Percentiles rank a stretch among this genome's conserved stretches.
Conservation (phyloP, 441 rosid species). For the Syzygium syzygioides region DNA sequence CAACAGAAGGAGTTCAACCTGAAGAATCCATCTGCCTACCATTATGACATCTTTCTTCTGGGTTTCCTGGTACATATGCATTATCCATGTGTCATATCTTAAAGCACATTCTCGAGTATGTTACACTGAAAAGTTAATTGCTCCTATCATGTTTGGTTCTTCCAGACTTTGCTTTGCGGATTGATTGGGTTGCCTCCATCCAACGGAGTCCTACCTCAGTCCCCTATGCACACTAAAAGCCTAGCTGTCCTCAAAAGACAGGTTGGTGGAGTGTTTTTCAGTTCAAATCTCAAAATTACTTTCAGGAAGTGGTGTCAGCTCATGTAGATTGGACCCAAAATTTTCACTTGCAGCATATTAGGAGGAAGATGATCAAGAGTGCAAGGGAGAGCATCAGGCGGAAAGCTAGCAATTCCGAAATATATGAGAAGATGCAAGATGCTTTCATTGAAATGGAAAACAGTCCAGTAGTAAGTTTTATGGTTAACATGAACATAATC, state of each 20-base stretch:
- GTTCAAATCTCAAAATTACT: neutral
- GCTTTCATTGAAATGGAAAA: conserved; percentile 35
- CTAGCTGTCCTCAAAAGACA: conserved; percentile 74
- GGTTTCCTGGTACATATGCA: conserved; percentile 49
- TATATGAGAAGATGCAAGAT: conserved; percentile 40
- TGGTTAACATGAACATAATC: neutral
- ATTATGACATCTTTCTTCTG: conserved; percentile 65
- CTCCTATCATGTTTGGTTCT: neutral
- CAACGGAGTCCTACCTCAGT: conserved; percentile 85
- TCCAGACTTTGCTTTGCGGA: conserved; percentile 75
- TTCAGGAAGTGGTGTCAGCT: neutral
- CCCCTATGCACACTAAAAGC: conserved; percentile 93
- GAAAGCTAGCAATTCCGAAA: conserved; percentile 36
- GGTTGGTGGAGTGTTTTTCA: conserved; percentile 26
- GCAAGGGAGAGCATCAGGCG: conserved; percentile 41
- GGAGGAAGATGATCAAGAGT: conserved; percentile 38
- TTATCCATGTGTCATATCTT: neutral
- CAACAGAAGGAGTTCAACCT: conserved; percentile 86
- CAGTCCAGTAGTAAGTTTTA: conserved; percentile 21
- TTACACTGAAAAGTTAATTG: neutral
- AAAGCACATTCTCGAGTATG: neutral
- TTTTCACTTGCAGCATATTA: conserved; percentile 20
- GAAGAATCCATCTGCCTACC: conserved; percentile 78
- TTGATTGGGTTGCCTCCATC: conserved; percentile 89
- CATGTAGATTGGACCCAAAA: neutral